A percentile compares a stretch with the other conserved stretches of the same genome.
Evolutionary conservation across 1,139 yeast species (phyloP).

Genomic region (Zygosaccharomyces pseudobailii): DNA sequence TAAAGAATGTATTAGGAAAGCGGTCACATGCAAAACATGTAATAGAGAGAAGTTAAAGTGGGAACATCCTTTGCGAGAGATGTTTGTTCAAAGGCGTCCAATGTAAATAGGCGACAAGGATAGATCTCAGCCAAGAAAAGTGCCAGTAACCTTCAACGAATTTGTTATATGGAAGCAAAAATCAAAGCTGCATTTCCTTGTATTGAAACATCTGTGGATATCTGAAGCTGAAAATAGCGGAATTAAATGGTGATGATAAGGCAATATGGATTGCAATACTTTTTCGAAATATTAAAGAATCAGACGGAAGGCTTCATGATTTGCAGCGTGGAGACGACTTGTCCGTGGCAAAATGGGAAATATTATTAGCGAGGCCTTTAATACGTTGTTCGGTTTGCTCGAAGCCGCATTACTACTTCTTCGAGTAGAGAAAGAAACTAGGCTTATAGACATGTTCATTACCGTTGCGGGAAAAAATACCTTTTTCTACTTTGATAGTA

Average conservation of each 20-base stretch:
- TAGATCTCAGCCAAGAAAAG: slow-evolving; percentile 5
- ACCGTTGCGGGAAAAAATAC: slow-evolving; percentile 9
- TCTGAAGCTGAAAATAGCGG: slow-evolving; percentile 7
- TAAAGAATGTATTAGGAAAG: slow-evolving; percentile 9
- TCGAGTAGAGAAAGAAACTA: slow-evolving; percentile 1
- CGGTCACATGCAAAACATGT: slow-evolving; percentile 7
- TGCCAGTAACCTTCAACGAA: slow-evolving; percentile 1
- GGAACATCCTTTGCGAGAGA: slow-evolving; percentile 7
- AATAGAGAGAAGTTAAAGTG: slow-evolving; percentile 9
- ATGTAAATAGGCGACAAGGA: slow-evolving; percentile 4
- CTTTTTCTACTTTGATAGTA: slow-evolving; percentile 7
- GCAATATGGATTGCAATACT: slow-evolving; percentile 7
- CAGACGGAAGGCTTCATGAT: neutral
- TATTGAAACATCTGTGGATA: slow-evolving; percentile 6
- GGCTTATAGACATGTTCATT: slow-evolving; percentile 8
- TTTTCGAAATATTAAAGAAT: slow-evolving; percentile 6
- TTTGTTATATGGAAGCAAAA: slow-evolving; percentile 9
- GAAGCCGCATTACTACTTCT: slow-evolving; percentile 5
- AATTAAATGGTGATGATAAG: slow-evolving; percentile 5
- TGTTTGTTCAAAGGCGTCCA: slow-evolving; percentile 2
- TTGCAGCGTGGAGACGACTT: neutral
- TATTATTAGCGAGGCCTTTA: slow-evolving; percentile 1
- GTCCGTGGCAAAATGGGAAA: neutral
- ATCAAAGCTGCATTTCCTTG: slow-evolving; percentile 8
- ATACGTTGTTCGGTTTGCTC: neutral